Conservation (phyloP, 164 flowering plant species). For the Malania oleifera region DNA sequence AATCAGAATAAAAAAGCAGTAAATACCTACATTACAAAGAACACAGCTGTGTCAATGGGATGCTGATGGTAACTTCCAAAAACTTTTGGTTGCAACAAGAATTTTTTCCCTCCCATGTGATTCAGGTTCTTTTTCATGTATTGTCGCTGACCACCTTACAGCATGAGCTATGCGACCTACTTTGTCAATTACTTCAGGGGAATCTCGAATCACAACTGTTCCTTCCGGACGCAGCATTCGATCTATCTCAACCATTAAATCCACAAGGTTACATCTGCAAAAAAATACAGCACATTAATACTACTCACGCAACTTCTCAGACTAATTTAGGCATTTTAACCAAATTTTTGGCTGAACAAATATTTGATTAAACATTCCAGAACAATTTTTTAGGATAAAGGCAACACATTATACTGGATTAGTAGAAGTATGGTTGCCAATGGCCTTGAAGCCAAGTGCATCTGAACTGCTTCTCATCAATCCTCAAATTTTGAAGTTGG, state of each 20-base stretch:
- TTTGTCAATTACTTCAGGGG: conserved; percentile 73
- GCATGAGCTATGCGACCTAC: conserved; percentile 59
- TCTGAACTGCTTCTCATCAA: no score
- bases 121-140: conserved; percentile 69
- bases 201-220: conserved; percentile 71
- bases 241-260: conserved; percentile 90
- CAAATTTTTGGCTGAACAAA: no score
- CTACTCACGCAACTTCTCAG: no score
- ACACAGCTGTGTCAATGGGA: conserved; percentile 30
- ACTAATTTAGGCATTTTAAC: no score
- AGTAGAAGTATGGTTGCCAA: neutral
- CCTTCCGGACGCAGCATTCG: conserved; percentile 90
- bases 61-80: conserved; percentile 52
- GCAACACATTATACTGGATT: no score
- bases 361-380: no score
- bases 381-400: no score
- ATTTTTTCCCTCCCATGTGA: conserved; percentile 75
- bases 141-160: conserved; percentile 56
- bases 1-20: neutral
- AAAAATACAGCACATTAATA: neutral
- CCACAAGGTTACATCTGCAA: conserved; percentile 85
- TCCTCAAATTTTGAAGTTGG: no score
- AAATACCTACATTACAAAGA: conserved; percentile 15
- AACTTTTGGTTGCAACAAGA: conserved; percentile 71
- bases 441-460: neutral